A percentile compares a stretch with the other conserved stretches of the same genome.
phyloP scores from a whole-genome alignment of 2,329 filamentous ascomycete species.

The Rhynchosporium secalis region DNA sequence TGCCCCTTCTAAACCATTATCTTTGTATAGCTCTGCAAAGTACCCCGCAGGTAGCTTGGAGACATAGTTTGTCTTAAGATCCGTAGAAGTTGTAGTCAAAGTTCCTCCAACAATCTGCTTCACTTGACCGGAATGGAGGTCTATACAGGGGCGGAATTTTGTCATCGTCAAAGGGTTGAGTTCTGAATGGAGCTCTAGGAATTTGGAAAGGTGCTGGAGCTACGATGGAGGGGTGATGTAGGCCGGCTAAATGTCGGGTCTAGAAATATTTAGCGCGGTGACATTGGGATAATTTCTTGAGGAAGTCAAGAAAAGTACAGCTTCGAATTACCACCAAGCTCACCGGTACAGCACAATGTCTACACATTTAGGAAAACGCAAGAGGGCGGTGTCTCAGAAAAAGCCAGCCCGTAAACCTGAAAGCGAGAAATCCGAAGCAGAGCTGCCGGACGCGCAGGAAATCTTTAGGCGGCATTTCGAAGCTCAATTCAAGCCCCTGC shows the following conservation, averaged over 20 bases:
- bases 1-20: constrained; percentile 71
- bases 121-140: constrained; percentile 94
- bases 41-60: constrained; percentile 79
- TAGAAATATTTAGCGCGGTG: neutral
- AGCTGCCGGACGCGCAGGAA: constrained; percentile 61
- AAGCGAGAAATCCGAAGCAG: constrained; percentile 28
- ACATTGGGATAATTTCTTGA: constrained; percentile 13
- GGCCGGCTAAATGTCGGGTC: constrained; percentile 1
- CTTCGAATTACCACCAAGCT: neutral
- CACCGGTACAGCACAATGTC: constrained; percentile 26
- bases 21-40: constrained; percentile 79
- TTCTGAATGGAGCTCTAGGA: constrained; percentile 2
- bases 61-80: constrained; percentile 88
- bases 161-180: constrained; percentile 64
- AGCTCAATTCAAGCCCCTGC: constrained; percentile 77
- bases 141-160: constrained; percentile 92
- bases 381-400: constrained; percentile 41
- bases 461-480: constrained; percentile 86
- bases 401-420: constrained; percentile 18
- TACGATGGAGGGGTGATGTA: neutral
- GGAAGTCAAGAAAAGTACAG: neutral
- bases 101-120: constrained; percentile 99
- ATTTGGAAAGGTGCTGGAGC: neutral
- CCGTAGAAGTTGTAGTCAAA: constrained; percentile 64
- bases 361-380: constrained; percentile 49